phyloP scores from a whole-genome alignment of 2,329 filamentous ascomycete species.

The Phialocephala sp. region DNA sequence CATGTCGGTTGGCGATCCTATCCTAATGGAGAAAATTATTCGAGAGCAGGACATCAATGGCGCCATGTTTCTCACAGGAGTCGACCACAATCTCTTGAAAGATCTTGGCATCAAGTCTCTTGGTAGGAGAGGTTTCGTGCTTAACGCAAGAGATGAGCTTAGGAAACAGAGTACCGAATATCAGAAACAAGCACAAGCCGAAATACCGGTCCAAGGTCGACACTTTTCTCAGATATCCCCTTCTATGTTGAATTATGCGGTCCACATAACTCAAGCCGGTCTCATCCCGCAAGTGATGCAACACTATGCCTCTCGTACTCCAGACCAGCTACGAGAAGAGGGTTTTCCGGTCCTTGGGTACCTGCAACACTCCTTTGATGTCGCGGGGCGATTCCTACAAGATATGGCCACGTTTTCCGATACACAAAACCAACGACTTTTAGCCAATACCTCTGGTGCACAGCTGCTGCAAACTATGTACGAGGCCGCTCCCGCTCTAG shows the following conservation, averaged over 20 bases:
- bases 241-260: too few relatives aligned
- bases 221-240: too few relatives aligned
- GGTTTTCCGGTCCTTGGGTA: background rate
- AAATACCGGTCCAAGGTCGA: background rate
- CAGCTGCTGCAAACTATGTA: background rate
- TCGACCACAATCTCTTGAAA: slow-evolving; percentile 34
- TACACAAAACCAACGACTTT: background rate
- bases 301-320: background rate
- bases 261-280: too few relatives aligned
- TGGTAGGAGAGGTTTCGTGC: slow-evolving; percentile 47
- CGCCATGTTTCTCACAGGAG: slow-evolving; percentile 32
- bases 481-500: background rate
- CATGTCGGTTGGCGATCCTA: slow-evolving; percentile 53
- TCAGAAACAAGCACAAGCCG: background rate
- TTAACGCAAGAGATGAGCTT: slow-evolving; percentile 59
- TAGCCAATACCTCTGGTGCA: background rate
- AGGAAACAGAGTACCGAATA: slow-evolving; percentile 56
- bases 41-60: slow-evolving; percentile 61
- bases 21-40: slow-evolving; percentile 59
- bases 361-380: background rate
- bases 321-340: background rate
- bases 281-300: background rate
- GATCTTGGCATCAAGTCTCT: slow-evolving; percentile 37
- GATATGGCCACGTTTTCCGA: too few relatives aligned
- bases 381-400: too few relatives aligned